Evolutionary conservation across 306 rosid genomes (phyloP).

Genomic region (Parietaria judaica): DNA sequence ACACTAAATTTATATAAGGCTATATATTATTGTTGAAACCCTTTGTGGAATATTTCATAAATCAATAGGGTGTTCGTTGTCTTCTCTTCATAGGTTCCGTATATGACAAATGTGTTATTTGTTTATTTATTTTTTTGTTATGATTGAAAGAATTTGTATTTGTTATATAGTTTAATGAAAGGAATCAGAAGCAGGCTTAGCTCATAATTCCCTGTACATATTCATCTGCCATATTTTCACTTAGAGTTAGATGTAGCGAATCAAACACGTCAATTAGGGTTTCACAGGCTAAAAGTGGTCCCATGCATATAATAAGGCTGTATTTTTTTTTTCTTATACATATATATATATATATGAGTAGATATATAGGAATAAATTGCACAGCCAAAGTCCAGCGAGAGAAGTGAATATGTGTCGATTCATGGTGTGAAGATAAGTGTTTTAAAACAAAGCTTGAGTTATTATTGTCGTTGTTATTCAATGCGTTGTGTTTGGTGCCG

Average conservation of each 20-base stretch:
- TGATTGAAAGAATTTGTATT: neutral
- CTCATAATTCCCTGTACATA: neutral
- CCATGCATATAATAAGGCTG: neutral
- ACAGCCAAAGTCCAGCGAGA: constrained; percentile 6
- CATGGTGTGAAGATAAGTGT: neutral
- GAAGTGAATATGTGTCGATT: neutral
- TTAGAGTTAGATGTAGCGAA: neutral
- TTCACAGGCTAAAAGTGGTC: neutral
- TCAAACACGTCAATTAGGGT: neutral
- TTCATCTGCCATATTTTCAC: neutral
- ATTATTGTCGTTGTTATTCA: neutral
- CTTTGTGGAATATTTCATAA: constrained; percentile 20
- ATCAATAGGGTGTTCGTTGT: constrained; percentile 14
- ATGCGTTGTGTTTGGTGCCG: constrained; percentile 6
- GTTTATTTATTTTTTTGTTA: neutral
- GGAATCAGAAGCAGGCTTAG: neutral
- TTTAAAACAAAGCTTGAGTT: neutral
- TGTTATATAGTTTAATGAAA: neutral
- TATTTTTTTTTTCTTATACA: neutral
- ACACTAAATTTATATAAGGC: constrained; percentile 8
- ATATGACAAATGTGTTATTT: neutral
- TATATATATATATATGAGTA: neutral
- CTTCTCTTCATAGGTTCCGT: neutral
- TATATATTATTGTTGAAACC: constrained; percentile 21
- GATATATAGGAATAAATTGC: constrained; percentile 2